Evolutionary conservation across 805 yeast species (phyloP), one percentile per base, ranked within the genome.

Genomic region (Schwanniomyces sp.): DNA sequence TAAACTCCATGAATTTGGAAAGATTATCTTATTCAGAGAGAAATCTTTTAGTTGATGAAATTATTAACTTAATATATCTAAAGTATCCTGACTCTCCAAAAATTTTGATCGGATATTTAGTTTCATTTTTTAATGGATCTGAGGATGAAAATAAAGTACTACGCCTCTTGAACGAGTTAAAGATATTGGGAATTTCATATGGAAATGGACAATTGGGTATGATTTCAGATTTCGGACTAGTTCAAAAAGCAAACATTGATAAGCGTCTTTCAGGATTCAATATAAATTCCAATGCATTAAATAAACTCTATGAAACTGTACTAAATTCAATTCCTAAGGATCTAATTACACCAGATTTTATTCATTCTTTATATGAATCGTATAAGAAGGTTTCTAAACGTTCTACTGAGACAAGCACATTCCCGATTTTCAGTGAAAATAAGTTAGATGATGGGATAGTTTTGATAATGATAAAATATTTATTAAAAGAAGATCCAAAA

Each of bases 41-140:
- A 32, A 18, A 18, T 1, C 34, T 48, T 16, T 51, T 72, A 26
- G 64, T 59, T 4, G 51, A 57, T 3, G 74, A 73, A 43, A 62
- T 73, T 9, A 55, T 73, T 46, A 48, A 54, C 7, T 52, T 72
- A 14, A 69, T 71, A 30, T 53, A 58, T 12, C 52, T 50, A 9
- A 64, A 64, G 47, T 73, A 59, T 46, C 56, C 66, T 0, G 46
- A 48, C 7, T 59, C 67, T 5, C 75, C 76, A 1, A 63, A 69
- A 30, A 59, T 70, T 4, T 52, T 70, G 4, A 54, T 68, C 5
- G 77, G 76, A 2, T 73, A 73, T 53, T 61, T 63, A 28, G 61
- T 64, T 0, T 56, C 72, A 1, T 48, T 69, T 16, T 70, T 64
- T 46, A 48, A 49, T 11, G 53, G 53, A 1, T 49, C 48, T 8